Evolutionary conservation across 495 filamentous ascomycete genomes (phyloP), one percentile per base, ranked within the genome.

Genomic region (Cudoniella acicularis): DNA sequence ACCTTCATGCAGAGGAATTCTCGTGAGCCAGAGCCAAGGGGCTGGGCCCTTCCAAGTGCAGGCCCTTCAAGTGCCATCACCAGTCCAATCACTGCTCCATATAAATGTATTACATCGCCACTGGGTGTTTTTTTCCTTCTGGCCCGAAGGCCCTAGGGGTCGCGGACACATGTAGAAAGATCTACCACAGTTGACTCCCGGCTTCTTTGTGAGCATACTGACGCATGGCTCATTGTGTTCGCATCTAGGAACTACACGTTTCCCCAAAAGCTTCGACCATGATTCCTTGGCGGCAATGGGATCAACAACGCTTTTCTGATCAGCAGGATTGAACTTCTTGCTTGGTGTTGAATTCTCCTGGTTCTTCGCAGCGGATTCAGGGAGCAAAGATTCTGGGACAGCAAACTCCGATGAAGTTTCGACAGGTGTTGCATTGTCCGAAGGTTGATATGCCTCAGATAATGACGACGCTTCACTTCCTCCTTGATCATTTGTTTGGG

Each of bases 21-120:
- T n/a, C n/a, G n/a, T n/a, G n/a, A n/a, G n/a, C n/a, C 30, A 36
- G 30, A 36, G 6, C 13, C 30, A 36, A 36, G 30, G 30, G 13
- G 30, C 30, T 4, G 6, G 6, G 13, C 30, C 30, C 4, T 36
- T 36, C 13, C 30, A n/a, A n/a, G n/a, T n/a, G n/a, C n/a, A n/a
- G 8, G 20, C 45, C 8, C 10, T 48, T 52, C 49, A 52, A 27
- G 22, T 26, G 23, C 43, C 45, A 49, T 59, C 55, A 18, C 57
- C 52, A 26, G 41, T 61, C 60, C 65, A 67, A 36, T 68, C 66
- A 23, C 60, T 64, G 43, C 63, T 68, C 92, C 92, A 96, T 54
- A 96, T 91, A 64, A 96, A 96, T 0, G 91, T 96, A 1, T 76
- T 70, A 69, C 92, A 96, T 1, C 90, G 84, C 84, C 92, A 96